phyloP scores from a whole-genome alignment of 495 filamentous ascomycete species.

The Pyrenula aspistea region DNA sequence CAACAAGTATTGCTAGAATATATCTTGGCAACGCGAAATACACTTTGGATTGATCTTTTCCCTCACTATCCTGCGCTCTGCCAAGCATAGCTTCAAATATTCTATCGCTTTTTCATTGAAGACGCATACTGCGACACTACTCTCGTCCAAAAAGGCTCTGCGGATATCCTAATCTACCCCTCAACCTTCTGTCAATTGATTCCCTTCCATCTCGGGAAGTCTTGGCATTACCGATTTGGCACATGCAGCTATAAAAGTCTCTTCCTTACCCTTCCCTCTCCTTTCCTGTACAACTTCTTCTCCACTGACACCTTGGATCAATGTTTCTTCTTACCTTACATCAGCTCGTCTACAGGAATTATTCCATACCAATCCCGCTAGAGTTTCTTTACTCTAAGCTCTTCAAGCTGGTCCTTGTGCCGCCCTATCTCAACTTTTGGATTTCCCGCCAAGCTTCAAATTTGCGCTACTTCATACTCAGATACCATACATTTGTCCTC shows the following conservation, averaged over 20 bases:
- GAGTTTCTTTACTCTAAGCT: not conserved
- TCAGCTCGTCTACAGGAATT: not conserved
- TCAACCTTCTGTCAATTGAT: not conserved
- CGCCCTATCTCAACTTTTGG: not conserved
- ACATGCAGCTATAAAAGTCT: not conserved
- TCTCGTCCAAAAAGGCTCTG: too few relatives aligned
- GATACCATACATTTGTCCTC: too few relatives aligned
- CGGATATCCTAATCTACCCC: too few relatives aligned
- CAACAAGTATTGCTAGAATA: too few relatives aligned
- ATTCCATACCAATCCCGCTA: too few relatives aligned
- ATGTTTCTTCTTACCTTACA: not conserved
- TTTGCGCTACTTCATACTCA: not conserved
- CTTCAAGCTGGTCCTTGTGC: not conserved
- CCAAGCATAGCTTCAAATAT: too few relatives aligned
- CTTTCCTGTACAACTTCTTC: not conserved
- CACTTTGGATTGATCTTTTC: too few relatives aligned
- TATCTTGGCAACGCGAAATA: too few relatives aligned
- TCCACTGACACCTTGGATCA: not conserved
- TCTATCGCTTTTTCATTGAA: too few relatives aligned
- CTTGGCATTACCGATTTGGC: not conserved
- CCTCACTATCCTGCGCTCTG: too few relatives aligned
- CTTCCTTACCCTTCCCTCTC: not conserved
- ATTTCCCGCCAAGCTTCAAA: not conserved
- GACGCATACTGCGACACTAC: too few relatives aligned
- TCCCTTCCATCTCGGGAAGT: not conserved